Conservation (phyloP, 257 asterid species). For the Avicennia marina region DNA sequence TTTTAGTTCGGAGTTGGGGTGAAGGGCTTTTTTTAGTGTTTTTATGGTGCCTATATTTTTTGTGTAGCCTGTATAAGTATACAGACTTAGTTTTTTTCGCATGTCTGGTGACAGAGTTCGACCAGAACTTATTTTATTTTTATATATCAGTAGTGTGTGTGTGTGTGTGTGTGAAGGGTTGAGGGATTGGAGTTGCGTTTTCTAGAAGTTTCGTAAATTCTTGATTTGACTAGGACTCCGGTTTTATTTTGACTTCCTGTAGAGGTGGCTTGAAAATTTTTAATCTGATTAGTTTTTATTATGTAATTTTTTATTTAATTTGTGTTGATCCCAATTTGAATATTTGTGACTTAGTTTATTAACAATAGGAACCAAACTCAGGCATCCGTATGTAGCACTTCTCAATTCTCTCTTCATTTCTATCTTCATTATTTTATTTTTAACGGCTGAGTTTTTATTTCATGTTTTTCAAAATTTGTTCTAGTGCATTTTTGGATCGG, state of each 20-base stretch:
- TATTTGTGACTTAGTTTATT: neutral
- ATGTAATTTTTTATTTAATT: constrained; percentile 8
- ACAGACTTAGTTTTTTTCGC: neutral
- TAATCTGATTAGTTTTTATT: constrained; percentile 9
- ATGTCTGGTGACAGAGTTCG: neutral
- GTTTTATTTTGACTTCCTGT: constrained; percentile 18
- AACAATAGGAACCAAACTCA: constrained; percentile 14
- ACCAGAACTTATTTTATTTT: neutral
- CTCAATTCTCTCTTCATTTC: neutral
- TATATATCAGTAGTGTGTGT: constrained; percentile 1
- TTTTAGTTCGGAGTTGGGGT: constrained; percentile 13
- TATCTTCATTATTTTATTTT: neutral
- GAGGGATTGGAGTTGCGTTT: constrained; percentile 10
- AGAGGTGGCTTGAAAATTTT: constrained; percentile 20
- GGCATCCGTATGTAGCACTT: constrained; percentile 2
- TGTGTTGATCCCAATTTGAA: neutral
- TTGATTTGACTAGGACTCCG: constrained; percentile 22
- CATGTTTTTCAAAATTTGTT: constrained; percentile 1
- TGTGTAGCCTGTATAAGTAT: constrained; percentile 15
- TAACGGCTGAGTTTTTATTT: neutral
- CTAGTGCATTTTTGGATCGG: neutral
- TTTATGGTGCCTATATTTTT: constrained; percentile 6
- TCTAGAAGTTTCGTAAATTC: constrained; percentile 15
- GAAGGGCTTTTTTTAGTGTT: constrained; percentile 23
- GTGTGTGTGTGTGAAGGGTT: constrained; percentile 25